A percentile compares a stretch with the other conserved stretches of the same genome.
Evolutionary conservation across 148 eudicot species (phyloP).

Genomic region (Cornus controversa): DNA sequence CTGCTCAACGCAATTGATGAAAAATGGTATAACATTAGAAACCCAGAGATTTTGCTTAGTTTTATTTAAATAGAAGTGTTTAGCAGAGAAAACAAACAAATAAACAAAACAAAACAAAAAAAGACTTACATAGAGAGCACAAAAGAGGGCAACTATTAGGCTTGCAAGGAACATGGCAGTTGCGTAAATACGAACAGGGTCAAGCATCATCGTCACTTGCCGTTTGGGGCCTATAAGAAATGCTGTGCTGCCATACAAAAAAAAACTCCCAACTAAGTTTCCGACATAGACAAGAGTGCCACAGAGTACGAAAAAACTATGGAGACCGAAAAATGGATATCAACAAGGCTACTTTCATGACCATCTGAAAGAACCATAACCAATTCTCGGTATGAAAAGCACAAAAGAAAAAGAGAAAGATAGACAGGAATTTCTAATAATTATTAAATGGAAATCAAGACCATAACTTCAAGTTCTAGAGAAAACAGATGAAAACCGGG

Average conservation of each 20-base stretch:
- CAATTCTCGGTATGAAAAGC: not conserved
- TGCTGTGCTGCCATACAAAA: conserved; percentile 90
- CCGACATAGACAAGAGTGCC: conserved; percentile 15
- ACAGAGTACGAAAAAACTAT: not conserved
- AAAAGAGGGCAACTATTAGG: conserved; percentile 82
- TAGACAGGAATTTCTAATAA: not conserved
- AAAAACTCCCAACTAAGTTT: conserved; percentile 37
- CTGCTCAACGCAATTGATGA: conserved; percentile 34
- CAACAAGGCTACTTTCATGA: not conserved
- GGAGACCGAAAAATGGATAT: not conserved
- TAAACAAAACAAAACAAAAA: not conserved
- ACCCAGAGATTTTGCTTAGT: not conserved
- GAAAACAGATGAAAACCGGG: too few relatives aligned
- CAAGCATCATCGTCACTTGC: conserved; percentile 97
- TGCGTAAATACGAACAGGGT: conserved; percentile 95
- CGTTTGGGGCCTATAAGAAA: conserved; percentile 97
- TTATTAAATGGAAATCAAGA: not conserved
- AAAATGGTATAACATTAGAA: conserved; percentile 12
- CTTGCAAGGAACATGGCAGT: conserved; percentile 90
- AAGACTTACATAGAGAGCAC: conserved; percentile 83
- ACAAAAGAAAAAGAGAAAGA: not conserved
- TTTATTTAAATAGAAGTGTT: not conserved
- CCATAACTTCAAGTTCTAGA: not conserved
- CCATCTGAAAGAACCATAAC: not conserved
- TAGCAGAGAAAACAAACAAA: not conserved